Evolutionary conservation across 2,329 filamentous ascomycete species (phyloP).

Genomic region (Aspergillus phoenicis): DNA sequence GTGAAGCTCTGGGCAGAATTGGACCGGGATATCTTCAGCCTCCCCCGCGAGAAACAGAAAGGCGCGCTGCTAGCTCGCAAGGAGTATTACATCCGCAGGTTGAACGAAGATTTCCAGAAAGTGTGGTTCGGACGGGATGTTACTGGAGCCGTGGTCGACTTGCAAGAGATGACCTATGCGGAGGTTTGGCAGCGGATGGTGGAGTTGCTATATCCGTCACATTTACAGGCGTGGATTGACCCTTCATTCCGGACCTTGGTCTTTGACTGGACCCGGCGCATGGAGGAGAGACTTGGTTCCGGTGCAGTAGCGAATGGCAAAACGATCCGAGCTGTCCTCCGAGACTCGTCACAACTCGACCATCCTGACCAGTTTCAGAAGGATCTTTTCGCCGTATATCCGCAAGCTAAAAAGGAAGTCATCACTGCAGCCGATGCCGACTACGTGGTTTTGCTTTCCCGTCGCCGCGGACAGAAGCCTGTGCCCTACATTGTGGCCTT

Average conservation of each 20-base stretch:
- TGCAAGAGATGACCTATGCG: conserved; percentile 3
- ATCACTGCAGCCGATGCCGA: not conserved
- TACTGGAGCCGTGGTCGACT: not conserved
- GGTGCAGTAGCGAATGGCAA: not conserved
- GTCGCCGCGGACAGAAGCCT: not conserved
- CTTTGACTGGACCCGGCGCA: not conserved
- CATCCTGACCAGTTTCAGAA: not conserved
- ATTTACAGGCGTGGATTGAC: not conserved
- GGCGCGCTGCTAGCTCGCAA: not conserved
- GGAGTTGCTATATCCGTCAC: not conserved
- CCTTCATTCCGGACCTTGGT: not conserved
- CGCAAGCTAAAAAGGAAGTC: not conserved
- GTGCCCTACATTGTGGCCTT: not conserved
- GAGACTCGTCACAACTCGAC: not conserved
- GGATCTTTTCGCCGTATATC: not conserved
- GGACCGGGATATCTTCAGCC: conserved; percentile 8
- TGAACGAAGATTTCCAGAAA: conserved; percentile 5
- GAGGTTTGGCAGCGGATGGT: not conserved
- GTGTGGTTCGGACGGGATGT: conserved; percentile 2
- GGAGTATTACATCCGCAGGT: not conserved
- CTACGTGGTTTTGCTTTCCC: not conserved
- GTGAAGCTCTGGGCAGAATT: conserved; percentile 8
- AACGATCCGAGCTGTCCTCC: not conserved
- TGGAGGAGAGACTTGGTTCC: not conserved
- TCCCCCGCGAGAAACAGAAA: not conserved